Evolutionary conservation across 305 asterid species (phyloP).

Genomic region (Rubia occidens): DNA sequence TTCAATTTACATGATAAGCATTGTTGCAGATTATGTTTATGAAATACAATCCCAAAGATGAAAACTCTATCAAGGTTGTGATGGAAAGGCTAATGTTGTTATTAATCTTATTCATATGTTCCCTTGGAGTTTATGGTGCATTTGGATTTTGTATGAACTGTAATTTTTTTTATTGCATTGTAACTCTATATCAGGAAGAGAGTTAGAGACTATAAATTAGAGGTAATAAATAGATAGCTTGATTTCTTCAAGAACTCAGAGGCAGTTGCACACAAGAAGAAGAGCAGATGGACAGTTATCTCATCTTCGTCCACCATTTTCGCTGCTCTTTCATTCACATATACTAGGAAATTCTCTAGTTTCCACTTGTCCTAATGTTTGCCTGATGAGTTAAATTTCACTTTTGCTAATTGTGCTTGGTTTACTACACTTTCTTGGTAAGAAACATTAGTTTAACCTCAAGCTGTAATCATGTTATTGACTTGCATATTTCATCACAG

Average conservation of each 20-base stretch:
- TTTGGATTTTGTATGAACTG: not conserved
- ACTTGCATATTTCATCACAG: not conserved
- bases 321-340: constrained; percentile 57
- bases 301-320: constrained; percentile 62
- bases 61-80: constrained; percentile 77
- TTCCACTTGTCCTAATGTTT: not conserved
- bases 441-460: not conserved
- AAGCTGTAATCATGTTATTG: constrained; percentile 1
- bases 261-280: constrained; percentile 52
- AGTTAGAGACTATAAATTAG: constrained; percentile 85
- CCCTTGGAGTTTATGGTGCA: not conserved
- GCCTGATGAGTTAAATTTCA: not conserved
- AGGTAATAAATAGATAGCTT: constrained; percentile 53
- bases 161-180: constrained; percentile 15
- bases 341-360: constrained; percentile 22
- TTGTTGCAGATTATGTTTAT: constrained; percentile 85
- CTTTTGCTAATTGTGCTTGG: constrained; percentile 7
- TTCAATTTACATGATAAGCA: not conserved
- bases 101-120: constrained; percentile 79
- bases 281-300: constrained; percentile 51
- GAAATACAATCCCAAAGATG: constrained; percentile 88
- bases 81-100: constrained; percentile 97
- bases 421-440: constrained; percentile 4
- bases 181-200: constrained; percentile 57
- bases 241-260: constrained; percentile 38